These are phyloP conservation scores for Quercus cerris DNA, from an alignment of 306 rosid genomes.

Conservation along the genomic window DNA sequence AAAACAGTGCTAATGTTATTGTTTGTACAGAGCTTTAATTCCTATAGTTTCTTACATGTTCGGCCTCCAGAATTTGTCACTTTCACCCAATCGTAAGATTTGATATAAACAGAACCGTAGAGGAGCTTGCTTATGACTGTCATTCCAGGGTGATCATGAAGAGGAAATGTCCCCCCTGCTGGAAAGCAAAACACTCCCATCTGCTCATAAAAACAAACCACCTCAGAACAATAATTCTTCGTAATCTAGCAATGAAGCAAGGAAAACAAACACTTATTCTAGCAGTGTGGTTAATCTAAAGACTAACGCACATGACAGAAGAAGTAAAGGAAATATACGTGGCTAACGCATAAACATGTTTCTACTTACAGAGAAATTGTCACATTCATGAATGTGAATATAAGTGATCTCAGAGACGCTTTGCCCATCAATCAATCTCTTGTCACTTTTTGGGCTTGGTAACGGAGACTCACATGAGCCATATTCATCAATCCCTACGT, in stretches of 20 bases:
- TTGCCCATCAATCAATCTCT: constrained; percentile 39
- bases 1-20: neutral
- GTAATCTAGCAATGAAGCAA: neutral
- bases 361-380: constrained; percentile 45
- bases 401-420: constrained; percentile 50
- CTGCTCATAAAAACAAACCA: constrained; percentile 19
- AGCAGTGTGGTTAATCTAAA: neutral
- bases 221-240: neutral
- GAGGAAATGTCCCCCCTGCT: constrained; percentile 50
- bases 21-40: neutral
- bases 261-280: no score
- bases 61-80: constrained; percentile 7
- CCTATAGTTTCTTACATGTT: constrained; percentile 37
- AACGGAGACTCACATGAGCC: constrained; percentile 25
- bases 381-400: constrained; percentile 62
- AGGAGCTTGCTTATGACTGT: constrained; percentile 68
- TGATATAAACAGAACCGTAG: constrained; percentile 44
- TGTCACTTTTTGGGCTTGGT: constrained; percentile 17
- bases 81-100: constrained; percentile 65
- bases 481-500: constrained; percentile 55
- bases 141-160: constrained; percentile 74
- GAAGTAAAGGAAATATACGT: neutral
- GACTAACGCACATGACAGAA: neutral
- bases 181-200: constrained; percentile 67
- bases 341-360: neutral